Conservation (phyloP, 2,329 filamentous ascomycete genomes). For the Botrytis porri region DNA sequence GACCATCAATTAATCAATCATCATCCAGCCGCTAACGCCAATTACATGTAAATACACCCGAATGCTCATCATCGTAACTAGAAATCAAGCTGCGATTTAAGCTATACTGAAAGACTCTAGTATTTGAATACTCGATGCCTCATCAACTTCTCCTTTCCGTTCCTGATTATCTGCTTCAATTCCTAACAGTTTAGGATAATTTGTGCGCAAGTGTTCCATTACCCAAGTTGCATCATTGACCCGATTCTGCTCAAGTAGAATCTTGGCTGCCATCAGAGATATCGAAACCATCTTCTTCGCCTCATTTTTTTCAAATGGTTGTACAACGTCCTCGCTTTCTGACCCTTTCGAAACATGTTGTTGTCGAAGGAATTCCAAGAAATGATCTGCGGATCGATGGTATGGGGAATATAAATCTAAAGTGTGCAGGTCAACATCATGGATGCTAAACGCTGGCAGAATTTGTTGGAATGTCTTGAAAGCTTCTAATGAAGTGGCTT, state of each 20-base stretch:
- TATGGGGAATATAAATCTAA: slow-evolving; percentile 29
- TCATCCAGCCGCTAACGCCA: neutral
- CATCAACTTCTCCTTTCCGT: slow-evolving; percentile 23
- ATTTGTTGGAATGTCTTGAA: slow-evolving; percentile 13
- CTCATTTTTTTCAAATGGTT: neutral
- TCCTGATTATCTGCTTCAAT: slow-evolving; percentile 24
- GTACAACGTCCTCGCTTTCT: neutral
- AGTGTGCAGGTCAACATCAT: slow-evolving; percentile 8
- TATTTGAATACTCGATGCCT: slow-evolving; percentile 32
- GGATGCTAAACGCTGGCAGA: slow-evolving; percentile 7
- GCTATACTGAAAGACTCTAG: slow-evolving; percentile 28
- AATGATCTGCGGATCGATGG: slow-evolving; percentile 26
- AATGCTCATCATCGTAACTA: too few relatives aligned
- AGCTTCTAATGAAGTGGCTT: slow-evolving; percentile 9
- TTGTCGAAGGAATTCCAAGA: slow-evolving; percentile 8
- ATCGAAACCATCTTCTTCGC: slow-evolving; percentile 19
- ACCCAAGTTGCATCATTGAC: slow-evolving; percentile 31
- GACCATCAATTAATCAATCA: neutral
- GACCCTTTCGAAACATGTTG: neutral
- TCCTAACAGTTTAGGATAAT: slow-evolving; percentile 30
- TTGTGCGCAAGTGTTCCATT: slow-evolving; percentile 31
- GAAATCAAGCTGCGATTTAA: neutral
- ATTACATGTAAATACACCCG: neutral
- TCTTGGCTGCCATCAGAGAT: slow-evolving; percentile 31
- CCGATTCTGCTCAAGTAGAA: slow-evolving; percentile 29